Conservation (phyloP, 2,329 filamentous ascomycete genomes). For the Graphiopsis chlorocephala region DNA sequence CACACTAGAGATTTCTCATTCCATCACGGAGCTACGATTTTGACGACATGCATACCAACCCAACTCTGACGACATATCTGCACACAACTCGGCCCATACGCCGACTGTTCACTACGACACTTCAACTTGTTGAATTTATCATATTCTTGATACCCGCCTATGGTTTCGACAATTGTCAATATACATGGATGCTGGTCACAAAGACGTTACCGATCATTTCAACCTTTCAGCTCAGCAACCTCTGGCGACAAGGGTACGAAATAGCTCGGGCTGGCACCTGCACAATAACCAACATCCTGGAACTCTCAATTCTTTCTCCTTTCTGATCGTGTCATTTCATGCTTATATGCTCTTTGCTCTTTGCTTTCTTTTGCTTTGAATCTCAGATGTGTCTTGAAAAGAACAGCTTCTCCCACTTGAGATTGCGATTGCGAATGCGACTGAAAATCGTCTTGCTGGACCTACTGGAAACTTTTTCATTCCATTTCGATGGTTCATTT, state of each 20-base stretch:
- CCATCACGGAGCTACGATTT: background rate
- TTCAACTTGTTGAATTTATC: background rate
- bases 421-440: background rate
- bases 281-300: background rate
- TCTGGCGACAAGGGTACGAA: background rate
- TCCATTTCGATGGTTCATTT: background rate
- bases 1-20: slow-evolving; percentile 3
- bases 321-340: slow-evolving; percentile 11
- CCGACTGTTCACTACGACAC: background rate
- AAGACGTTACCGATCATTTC: background rate
- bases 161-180: background rate
- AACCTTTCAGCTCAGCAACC: background rate
- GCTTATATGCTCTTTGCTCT: background rate
- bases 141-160: slow-evolving; percentile 1
- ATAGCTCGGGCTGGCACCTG: background rate
- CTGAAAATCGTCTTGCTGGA: background rate
- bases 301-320: background rate
- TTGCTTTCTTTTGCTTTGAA: background rate
- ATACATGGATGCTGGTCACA: background rate
- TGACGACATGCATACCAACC: slow-evolving; percentile 1
- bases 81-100: background rate
- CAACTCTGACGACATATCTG: background rate
- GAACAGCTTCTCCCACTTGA: background rate
- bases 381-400: background rate
- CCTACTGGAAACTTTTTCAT: background rate